Base-by-base conservation (phyloP, 441 rosid species). In the Euphorbia schlechtendalii region DNA sequence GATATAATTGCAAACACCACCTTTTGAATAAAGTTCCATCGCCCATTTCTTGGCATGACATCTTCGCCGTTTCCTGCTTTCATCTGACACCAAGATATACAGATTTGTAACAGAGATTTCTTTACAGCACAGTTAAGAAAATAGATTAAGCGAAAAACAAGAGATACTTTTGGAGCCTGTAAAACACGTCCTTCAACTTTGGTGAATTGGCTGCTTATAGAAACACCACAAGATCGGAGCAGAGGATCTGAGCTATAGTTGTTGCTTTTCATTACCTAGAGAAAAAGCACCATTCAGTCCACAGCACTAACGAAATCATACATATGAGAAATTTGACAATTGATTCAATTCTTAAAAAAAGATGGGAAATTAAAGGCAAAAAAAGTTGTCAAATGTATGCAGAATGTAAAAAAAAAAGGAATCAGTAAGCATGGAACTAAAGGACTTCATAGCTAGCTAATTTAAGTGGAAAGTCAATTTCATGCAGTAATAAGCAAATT, bases 11-110 rank as follows among this genome's bases (percentile, higher is more conserved):
- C 5, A 40, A 67, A 56, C 2, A 13, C 22, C 60, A 86, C 96
- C 91, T 87, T 87, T 32, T 83, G 69, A 73, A 80, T 89, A 66
- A 89, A 85, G 67, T 78, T 89, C 91, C 96, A 86, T 4, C 91
- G 83, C 25, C 91, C 94, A 53, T 83, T 86, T 67, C 86, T 73
- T 0, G 93, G 91, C 49, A 75, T 69, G 11, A 79, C 52, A 63
- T 86, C 91, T 21, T 79, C 87, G 18, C 89, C 93, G 3, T 84
- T 76, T 46, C 93, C 91, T n/a, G 74, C 79, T 77, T 82, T 89
- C 70, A 89, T 73, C 96, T 89, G 81, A 62, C 53, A 65, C 60
- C n/a, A 67, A 68, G 63, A 66, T 18, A 66, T 18, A 43, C 20
- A 46, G 62, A 49, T 18, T 32, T 8, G 14, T 9, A n/a, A n/a